Evolutionary conservation across 768 basidiomycete genomes (phyloP), one percentile per base, ranked within the genome.

Genomic region (Cubamyces sp.): DNA sequence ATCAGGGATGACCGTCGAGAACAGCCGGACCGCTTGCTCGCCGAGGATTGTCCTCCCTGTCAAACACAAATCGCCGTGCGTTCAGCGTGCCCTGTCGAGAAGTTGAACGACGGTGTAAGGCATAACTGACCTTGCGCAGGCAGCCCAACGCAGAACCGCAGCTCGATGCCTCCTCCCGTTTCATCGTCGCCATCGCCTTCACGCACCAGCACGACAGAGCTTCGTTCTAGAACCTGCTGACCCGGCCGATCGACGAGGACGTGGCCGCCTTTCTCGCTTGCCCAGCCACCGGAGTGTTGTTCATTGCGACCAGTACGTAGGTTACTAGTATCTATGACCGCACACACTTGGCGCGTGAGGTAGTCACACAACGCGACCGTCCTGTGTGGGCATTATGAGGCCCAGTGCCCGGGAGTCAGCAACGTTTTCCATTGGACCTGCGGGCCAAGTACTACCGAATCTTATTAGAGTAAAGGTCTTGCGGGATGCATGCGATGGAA

Each of bases 221-320:
- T 64, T 2, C 63, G 59, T 26, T 67, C 60, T 7, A 67, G 60
- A 1, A 67, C 63, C 30, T 67, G 66, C 12, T 67, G 60, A n/a
- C 60, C 66, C 14, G 66, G 63, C 23, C 49, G 34, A n/a, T 64
- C 66, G 18, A 64, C 46, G 0, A 48, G 28, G 37, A 67, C 58
- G 6, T 59, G 47, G 0, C 66, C 66, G 15, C 63, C 66, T 25
- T 67, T 66, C 19, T 63, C 55, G 25, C 57, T 28, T 9, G 54
- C 55, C 59, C 64, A 65, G 15, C 59, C 47, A 1, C 21, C n/a
- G 14, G n/a, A 21, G 5, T 42, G 28, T 19, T n/a, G 25, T n/a
- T 23, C 7, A 12, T 39, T 18, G 0, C 19, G 48, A 12, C 25
- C 30, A 7, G 46, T 15, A 11, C 16, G 26, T 15, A 16, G 34